phyloP scores from a whole-genome alignment of 805 yeast species.

The Kodamaea fukazawae region DNA sequence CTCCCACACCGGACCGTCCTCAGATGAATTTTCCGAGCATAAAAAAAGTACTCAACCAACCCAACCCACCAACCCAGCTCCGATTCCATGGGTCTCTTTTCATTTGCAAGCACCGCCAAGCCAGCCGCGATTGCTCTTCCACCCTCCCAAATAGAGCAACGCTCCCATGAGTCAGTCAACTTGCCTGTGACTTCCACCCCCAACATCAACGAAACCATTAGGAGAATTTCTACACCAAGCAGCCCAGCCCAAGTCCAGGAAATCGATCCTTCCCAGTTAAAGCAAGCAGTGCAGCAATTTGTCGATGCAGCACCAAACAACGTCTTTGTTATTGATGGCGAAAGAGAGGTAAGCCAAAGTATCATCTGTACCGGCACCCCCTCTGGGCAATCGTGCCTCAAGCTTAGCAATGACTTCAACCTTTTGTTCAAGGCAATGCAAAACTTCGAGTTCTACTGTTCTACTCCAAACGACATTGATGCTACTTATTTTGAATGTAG shows the following conservation, averaged over 20 bases:
- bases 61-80: neutral
- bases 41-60: neutral
- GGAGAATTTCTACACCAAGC: slow-evolving; percentile 21
- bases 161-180: slow-evolving; percentile 24
- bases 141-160: slow-evolving; percentile 22
- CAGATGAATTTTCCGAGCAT: neutral
- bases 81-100: slow-evolving; percentile 17
- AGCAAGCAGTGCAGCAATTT: slow-evolving; percentile 27
- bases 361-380: slow-evolving; percentile 43
- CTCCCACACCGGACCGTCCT: no score
- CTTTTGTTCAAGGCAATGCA: slow-evolving; percentile 50
- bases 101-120: slow-evolving; percentile 10
- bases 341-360: slow-evolving; percentile 34
- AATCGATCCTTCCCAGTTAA: slow-evolving; percentile 6
- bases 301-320: slow-evolving; percentile 31
- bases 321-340: slow-evolving; percentile 42
- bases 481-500: slow-evolving; percentile 54
- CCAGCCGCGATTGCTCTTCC: neutral
- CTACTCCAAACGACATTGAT: slow-evolving; percentile 46
- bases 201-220: slow-evolving; percentile 27
- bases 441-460: slow-evolving; percentile 47
- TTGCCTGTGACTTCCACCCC: slow-evolving; percentile 15
- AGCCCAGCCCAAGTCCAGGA: slow-evolving; percentile 3
- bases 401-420: slow-evolving; percentile 38
- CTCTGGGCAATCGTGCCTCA: slow-evolving; percentile 46